Base-by-base conservation (phyloP, 208 protist species). In the Trypanosoma brucei region DNA sequence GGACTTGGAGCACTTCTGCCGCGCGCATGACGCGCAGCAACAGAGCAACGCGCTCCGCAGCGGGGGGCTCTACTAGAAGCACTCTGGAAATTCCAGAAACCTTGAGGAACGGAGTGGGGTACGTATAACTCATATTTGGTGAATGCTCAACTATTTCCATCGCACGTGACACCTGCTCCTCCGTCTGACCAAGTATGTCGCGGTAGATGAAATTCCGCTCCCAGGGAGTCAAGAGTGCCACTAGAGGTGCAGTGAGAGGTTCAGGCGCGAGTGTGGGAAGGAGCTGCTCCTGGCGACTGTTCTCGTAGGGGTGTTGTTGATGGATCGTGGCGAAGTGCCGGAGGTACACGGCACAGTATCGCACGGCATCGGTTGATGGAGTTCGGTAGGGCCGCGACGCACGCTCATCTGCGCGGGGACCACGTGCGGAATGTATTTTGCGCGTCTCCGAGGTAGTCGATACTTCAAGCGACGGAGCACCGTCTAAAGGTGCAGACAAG, bases 181-280 rank as follows among this genome's bases (percentile, higher is more conserved):
- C 70, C n/a, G 75, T 62, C 1, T 72, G 57, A 1, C 68, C 56
- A 22, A 94, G 76, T 31, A 94, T 54, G 38, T 73, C 70, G n/a
- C 33, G 9, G 69, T 88, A 94, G 50, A 94, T 64, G 54, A 88
- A 94, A 4, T 66, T 46, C 0, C 46, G 52, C 64, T 91, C 82
- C 84, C 87, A 94, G 39, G 54, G 51, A 3, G 65, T 77, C 44
- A 93, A 70, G 31, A 79, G 53, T 0, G 74, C 48, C 13, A 78
- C 65, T 40, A 93, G 75, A 4, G 87, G 87, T 6, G 58, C 50
- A 4, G 64, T 55, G 7, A 93, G 83, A 11, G 87, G 87, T 40
- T 57, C 65, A 14, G 81, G 72, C 14, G 86, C 62, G 33, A 40
- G 31, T 0, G 82, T 67, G 1, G 85, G 85, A 0, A 51, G 48